Base-by-base conservation (phyloP, 148 eudicot genomes). In the Dianthus caryophyllus region DNA sequence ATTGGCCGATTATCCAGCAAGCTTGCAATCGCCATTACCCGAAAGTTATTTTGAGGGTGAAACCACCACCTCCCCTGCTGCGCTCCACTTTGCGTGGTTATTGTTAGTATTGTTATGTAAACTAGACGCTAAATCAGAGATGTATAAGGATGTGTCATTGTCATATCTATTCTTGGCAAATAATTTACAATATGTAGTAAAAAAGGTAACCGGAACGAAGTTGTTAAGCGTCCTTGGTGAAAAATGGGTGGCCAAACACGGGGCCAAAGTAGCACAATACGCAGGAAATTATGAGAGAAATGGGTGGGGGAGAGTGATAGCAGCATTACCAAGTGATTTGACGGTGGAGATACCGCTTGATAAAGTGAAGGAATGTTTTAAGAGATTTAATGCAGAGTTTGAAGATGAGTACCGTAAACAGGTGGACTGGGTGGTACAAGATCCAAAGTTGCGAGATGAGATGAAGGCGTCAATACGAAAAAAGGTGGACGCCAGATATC, bases 91-190 rank as follows among this genome's bases (percentile, higher is more conserved):
- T 48, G 84, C 78, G 0, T 89, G 96, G 97, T 70, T 88, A 9
- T 73, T 88, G 12, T 74, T 88, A 21, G 77, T 86, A 20, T 78
- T 90, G 10, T 75, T 90, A 1, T 81, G 90, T 73, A 88, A 86
- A 61, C 68, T 90, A 43, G 93, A 90, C 69, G 65, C 66, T 0
- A 94, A 88, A 24, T 79, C 93, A 0, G 84, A 85, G 70, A 68
- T 77, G 16, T 88, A 84, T 83, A 81, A 83, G 54, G 97, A 94
- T 14, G 77, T 79, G 0, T 78, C 97, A 9, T 75, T 82, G 9
- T 64, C 87, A 0, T 94, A 90, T 65, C 71, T 94, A 4, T 90
- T 90, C 65, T 71, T 94, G 11, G 95, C 90, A 4, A 94, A 86
- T 68, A 94, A 94, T 26, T 75, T 88, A 36, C 93, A 80, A 46